Evolutionary conservation across 768 basidiomycete genomes (phyloP), one percentile per base, ranked within the genome.

Genomic region (Lentinula guzmanii): DNA sequence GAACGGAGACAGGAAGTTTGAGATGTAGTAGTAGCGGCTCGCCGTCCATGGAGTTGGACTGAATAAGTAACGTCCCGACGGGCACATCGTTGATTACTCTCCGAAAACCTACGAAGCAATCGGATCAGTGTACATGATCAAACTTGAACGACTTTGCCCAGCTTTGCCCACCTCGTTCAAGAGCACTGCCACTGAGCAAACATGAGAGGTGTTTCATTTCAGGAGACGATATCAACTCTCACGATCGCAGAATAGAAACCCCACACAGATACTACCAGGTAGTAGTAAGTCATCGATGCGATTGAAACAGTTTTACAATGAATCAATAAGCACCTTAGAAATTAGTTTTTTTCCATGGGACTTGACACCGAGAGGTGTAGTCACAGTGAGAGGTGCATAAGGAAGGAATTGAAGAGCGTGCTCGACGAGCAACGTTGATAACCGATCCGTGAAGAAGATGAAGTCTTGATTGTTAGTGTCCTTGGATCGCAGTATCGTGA

Each of bases 171-270:
- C 96, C 97, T 51, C 88, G 86, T 73, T 95, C 93, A 21, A 99
- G 81, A 2, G 92, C 90, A 13, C 94, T 93, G 9, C 97, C 95
- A 24, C 91, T 93, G 62, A 45, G 66, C 33, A 65, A 2, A 18
- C 4, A 42, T 64, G 31, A 68, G 58, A 60, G 43, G 62, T 35
- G 60, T 35, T 43, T 52, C 37, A 42, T 39, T 34, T 28, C 9
- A 24, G 15, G 41, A 31, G 39, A 31, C 8, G 43, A 46, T 15
- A 43, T 3, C 39, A 4, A 13, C 10, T 82, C 90, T 62, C 68
- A 93, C 86, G 95, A 95, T 63, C 95, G 86, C 51, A 93, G 76
- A 67, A 99, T 92, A 1, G 90, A 86, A 8, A 98, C 89, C 5
- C 95, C 96, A 65, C 95, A 95, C 3, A 96, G 74, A 60, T 83